These are phyloP conservation scores for Pythium rishiriense DNA, from an alignment of 352 stramenopile species.

Conservation along the genomic window DNA sequence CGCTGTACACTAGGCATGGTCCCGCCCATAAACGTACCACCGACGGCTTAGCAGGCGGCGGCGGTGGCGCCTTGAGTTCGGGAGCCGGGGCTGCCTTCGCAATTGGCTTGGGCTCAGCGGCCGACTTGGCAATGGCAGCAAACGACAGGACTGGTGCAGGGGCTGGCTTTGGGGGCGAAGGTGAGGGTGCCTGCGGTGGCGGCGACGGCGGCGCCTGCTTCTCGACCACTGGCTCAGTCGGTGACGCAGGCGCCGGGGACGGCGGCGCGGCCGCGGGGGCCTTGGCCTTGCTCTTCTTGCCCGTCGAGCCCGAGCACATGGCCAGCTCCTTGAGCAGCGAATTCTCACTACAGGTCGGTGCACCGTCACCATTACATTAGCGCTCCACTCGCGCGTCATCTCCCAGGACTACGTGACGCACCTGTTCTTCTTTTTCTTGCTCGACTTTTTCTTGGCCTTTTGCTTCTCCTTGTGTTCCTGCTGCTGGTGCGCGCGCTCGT, in stretches of 20 bases:
- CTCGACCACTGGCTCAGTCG: not conserved
- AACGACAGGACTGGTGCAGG: not conserved
- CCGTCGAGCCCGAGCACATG: conserved; percentile 59
- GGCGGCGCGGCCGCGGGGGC: conserved; percentile 1
- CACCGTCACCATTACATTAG: no score
- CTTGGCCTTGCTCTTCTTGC: conserved; percentile 70
- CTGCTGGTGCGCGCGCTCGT: conserved; percentile 53
- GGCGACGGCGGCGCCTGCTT: not conserved
- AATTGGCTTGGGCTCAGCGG: not conserved
- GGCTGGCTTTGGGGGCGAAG: conserved; percentile 3
- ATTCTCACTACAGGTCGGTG: conserved; percentile 39
- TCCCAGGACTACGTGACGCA: no score
- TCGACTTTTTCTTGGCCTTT: conserved; percentile 73
- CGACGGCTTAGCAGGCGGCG: not conserved
- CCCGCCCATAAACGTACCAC: not conserved
- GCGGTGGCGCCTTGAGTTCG: not conserved
- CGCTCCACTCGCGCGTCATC: no score
- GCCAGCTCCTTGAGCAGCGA: conserved; percentile 70
- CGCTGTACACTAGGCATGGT: not conserved
- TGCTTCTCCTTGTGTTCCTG: conserved; percentile 49
- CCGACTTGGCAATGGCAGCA: conserved; percentile 11
- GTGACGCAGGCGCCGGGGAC: not conserved
- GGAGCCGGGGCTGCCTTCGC: not conserved
- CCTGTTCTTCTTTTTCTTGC: conserved; percentile 79
- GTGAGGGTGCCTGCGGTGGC: not conserved